A percentile compares a stretch with the other conserved stretches of the same genome.
phyloP scores from a whole-genome alignment of 805 yeast species.

The Teunomyces lycoperdinae region DNA sequence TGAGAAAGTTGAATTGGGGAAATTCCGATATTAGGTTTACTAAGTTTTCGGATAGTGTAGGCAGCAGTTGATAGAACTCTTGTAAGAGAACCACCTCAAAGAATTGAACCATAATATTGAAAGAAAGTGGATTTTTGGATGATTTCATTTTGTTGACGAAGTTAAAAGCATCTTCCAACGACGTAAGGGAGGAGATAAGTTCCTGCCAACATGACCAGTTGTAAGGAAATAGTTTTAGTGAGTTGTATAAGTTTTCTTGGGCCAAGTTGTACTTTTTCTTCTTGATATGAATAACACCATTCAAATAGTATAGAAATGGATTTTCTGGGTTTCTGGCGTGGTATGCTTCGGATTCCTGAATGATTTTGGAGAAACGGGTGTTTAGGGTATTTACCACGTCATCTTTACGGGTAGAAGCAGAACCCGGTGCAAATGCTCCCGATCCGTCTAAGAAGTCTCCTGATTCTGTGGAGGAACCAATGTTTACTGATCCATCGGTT shows the following conservation, averaged over 20 bases:
- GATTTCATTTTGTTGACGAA: constrained; percentile 37
- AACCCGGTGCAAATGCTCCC: constrained; percentile 1
- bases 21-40: constrained; percentile 50
- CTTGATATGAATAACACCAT: constrained; percentile 65
- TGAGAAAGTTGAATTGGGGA: constrained; percentile 72
- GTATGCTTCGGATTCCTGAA: constrained; percentile 39
- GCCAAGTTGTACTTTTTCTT: constrained; percentile 64
- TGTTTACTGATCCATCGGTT: constrained; percentile 61
- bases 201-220: constrained; percentile 97
- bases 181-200: constrained; percentile 56
- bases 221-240: constrained; percentile 68
- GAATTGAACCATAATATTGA: constrained; percentile 41
- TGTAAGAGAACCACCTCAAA: constrained; percentile 70
- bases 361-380: constrained; percentile 29
- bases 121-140: constrained; percentile 30
- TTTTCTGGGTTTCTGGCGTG: constrained; percentile 28
- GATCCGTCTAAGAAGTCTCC: constrained; percentile 18
- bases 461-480: constrained; percentile 16
- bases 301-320: constrained; percentile 66
- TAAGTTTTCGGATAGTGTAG: constrained; percentile 48
- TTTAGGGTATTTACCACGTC: constrained; percentile 21
- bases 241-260: constrained; percentile 53
- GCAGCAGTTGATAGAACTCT: constrained; percentile 72
- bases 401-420: neutral
- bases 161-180: constrained; percentile 56